Percentiles rank a stretch among this genome's conserved stretches.
Evolutionary conservation across 2,329 filamentous ascomycete genomes (phyloP).

Genomic region (Diaporthe australafricana): DNA sequence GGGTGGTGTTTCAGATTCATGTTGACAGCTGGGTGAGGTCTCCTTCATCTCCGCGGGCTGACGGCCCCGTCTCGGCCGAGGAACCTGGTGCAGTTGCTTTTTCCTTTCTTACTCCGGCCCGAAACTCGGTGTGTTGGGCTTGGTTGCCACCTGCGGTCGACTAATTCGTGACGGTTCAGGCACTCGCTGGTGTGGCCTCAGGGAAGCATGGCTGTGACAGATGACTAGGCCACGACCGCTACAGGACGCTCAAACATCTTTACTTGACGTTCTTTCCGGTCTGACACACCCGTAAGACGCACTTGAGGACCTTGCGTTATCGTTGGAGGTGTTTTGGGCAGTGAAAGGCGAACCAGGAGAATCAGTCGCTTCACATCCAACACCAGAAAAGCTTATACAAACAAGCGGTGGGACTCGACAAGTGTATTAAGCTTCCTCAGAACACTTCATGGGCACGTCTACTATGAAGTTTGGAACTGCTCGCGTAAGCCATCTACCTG

Average conservation of each 20-base stretch:
- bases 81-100: neutral
- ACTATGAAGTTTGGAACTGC: neutral
- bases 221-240: too few relatives aligned
- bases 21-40: neutral
- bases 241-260: too few relatives aligned
- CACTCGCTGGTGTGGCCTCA: neutral
- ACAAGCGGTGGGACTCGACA: neutral
- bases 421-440: neutral
- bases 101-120: too few relatives aligned
- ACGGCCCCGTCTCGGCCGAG: neutral
- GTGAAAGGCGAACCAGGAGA: neutral
- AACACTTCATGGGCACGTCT: neutral
- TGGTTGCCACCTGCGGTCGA: too few relatives aligned
- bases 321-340: too few relatives aligned
- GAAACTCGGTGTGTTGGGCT: neutral
- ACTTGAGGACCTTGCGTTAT: too few relatives aligned
- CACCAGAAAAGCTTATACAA: neutral
- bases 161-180: neutral
- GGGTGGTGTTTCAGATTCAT: neutral
- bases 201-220: neutral
- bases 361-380: neutral
- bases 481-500: neutral
- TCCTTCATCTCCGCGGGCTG: neutral
- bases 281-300: too few relatives aligned
- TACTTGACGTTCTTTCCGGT: too few relatives aligned